Evolutionary conservation across 2,329 filamentous ascomycete genomes (phyloP), one percentile per base, ranked within the genome.

Genomic region (Colletotrichum scovillei): DNA sequence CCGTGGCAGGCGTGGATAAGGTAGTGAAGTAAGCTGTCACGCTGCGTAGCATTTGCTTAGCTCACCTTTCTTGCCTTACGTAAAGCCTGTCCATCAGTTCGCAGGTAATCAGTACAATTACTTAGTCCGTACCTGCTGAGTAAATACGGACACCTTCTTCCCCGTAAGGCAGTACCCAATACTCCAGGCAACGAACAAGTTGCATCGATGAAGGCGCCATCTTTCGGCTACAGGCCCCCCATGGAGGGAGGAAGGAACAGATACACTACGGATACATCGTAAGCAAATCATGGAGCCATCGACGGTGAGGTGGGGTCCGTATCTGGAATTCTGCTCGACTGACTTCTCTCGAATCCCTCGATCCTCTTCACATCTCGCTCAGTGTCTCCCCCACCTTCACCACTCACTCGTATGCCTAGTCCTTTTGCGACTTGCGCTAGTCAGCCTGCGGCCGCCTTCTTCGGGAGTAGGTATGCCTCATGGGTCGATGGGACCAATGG

Each of bases 371-470:
- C 35, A 24, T 38, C 6, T 60, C 14, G 58, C n/a, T 22, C 32
- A 9, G 26, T 60, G 22, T 3, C 57, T 35, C 8, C 19, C 24
- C 32, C 57, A 24, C 16, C 35, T 14, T 59, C 16, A 32, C 56
- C 26, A 32, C 19, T 32, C 56, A 19, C 5, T n/a, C 19, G 19
- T 32, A 49, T 63, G 38, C 26, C 46, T 12, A 53, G 60, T 63
- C 42, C 49, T 56, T 35, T 30, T 38, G 62, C 32, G 19, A 65
- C 49, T 56, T 22, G 52, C 32, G 32, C 63, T 57, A 65, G 63
- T 56, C 22, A 65, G 63, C 63, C 63, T 57, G 63, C 38, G 52
- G 63, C 14, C 56, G 63, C 63, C 63, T 65, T 56, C 16, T 57
- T 42, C 22, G 63, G 42, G 52, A n/a, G 52, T 28, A 26, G 11